Conservation (phyloP, 441 rosid species). For the Rhodomyrtus psidioides region DNA sequence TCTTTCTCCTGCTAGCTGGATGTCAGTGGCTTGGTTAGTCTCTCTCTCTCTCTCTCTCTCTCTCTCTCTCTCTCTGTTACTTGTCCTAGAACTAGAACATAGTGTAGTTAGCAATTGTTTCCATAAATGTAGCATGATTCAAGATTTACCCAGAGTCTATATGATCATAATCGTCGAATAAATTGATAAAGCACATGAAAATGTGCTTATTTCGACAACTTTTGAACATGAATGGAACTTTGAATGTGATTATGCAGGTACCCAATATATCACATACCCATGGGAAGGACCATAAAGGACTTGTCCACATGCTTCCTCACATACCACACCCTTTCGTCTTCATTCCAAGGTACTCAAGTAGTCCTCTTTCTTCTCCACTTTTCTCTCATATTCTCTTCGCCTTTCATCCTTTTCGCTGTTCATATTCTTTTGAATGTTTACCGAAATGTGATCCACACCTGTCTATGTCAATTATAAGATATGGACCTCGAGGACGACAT, state of each 20-base stretch:
- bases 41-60: neutral
- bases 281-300: slow-evolving; percentile 45
- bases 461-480: neutral
- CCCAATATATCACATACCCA: slow-evolving; percentile 73
- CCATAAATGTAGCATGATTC: neutral
- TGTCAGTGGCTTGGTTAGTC: slow-evolving; percentile 70
- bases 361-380: neutral
- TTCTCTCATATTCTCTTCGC: neutral
- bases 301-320: slow-evolving; percentile 59
- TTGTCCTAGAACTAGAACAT: neutral
- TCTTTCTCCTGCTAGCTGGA: slow-evolving; percentile 87
- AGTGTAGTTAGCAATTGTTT: neutral
- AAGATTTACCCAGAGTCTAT: neutral
- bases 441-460: neutral
- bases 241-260: slow-evolving; percentile 34
- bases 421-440: neutral
- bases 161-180: neutral
- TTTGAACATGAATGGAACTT: neutral
- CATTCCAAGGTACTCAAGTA: slow-evolving; percentile 52
- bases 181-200: neutral
- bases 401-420: neutral
- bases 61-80: neutral
- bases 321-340: slow-evolving; percentile 67
- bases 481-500: neutral
- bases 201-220: neutral